Evolutionary conservation across 768 basidiomycete genomes (phyloP).

Genomic region (Russula dissimulans): DNA sequence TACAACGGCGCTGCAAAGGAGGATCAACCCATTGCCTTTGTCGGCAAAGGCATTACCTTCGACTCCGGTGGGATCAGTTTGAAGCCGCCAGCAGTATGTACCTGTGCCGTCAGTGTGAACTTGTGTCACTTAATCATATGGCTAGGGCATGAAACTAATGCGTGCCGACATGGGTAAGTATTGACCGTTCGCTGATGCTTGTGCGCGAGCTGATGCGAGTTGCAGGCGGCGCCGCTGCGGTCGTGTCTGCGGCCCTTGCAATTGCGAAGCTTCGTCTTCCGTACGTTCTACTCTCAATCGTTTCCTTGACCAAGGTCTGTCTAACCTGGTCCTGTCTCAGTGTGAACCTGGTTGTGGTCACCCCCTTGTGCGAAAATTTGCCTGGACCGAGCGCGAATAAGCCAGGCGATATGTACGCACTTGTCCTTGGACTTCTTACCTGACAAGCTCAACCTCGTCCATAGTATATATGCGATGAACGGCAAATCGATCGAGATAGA

Average conservation of each 20-base stretch:
- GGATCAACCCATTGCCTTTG: constrained; percentile 57
- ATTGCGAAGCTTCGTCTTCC: constrained; percentile 77
- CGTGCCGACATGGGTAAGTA: constrained; percentile 74
- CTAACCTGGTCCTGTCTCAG: constrained; percentile 28
- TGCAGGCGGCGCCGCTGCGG: constrained; percentile 69
- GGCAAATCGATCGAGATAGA: constrained; percentile 82
- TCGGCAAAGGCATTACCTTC: constrained; percentile 88
- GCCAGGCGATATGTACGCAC: constrained; percentile 72
- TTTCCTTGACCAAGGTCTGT: neutral
- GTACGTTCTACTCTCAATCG: constrained; percentile 32
- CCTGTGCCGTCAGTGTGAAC: neutral
- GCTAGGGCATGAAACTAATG: constrained; percentile 74
- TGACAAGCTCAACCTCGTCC: neutral
- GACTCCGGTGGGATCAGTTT: constrained; percentile 84
- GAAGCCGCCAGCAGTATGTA: constrained; percentile 59
- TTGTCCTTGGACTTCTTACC: no score
- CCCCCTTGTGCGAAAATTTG: constrained; percentile 80
- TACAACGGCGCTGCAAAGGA: constrained; percentile 65
- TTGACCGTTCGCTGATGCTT: neutral
- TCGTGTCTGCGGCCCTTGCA: constrained; percentile 62
- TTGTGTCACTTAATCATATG: neutral
- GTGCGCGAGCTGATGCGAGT: neutral
- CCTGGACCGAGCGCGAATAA: constrained; percentile 60
- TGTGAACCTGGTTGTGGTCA: constrained; percentile 63
- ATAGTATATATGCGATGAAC: constrained; percentile 76